phyloP scores from a whole-genome alignment of 768 basidiomycete genomes.

The Rhizopogon vulgaris region DNA sequence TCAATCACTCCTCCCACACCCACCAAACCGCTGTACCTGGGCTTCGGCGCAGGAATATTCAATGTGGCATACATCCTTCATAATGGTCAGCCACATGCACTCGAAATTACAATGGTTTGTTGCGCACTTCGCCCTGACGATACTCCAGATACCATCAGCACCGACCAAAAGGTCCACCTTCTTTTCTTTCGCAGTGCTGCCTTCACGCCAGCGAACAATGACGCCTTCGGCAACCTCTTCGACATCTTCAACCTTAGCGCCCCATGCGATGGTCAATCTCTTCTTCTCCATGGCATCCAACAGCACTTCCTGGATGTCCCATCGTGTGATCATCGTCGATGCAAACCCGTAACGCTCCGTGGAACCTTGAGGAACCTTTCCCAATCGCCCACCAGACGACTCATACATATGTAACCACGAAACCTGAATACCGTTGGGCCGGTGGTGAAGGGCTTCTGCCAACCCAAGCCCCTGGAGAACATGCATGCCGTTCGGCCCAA shows the following conservation, averaged over 20 bases:
- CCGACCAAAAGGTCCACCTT: conserved; percentile 26
- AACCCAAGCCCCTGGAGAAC: conserved; percentile 22
- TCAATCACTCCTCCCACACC: conserved; percentile 15
- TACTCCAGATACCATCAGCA: conserved; percentile 27
- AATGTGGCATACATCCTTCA: conserved; percentile 19
- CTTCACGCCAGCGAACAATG: conserved; percentile 20
- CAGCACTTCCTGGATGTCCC: conserved; percentile 26
- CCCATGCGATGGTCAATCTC: conserved; percentile 15
- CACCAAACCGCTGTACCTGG: conserved; percentile 24
- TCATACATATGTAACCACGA: conserved; percentile 17
- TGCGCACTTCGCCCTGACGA: conserved; percentile 17
- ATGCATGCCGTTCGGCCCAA: conserved; percentile 24
- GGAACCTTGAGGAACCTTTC: conserved; percentile 21
- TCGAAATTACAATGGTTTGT: neutral
- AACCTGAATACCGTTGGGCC: conserved; percentile 13
- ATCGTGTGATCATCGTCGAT: conserved; percentile 21
- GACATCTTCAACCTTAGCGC: conserved; percentile 16
- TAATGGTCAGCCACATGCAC: conserved; percentile 1
- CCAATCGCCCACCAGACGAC: conserved; percentile 15
- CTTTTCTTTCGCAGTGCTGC: conserved; percentile 13
- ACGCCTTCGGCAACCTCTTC: conserved; percentile 20
- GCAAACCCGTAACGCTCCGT: conserved; percentile 20
- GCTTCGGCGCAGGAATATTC: conserved; percentile 12
- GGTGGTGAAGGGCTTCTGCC: conserved; percentile 16
- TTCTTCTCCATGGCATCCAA: conserved; percentile 20